Percentiles rank a stretch among this genome's conserved stretches.
Evolutionary conservation across 441 rosid species (phyloP).

Genomic region (Mallotus japonicus): DNA sequence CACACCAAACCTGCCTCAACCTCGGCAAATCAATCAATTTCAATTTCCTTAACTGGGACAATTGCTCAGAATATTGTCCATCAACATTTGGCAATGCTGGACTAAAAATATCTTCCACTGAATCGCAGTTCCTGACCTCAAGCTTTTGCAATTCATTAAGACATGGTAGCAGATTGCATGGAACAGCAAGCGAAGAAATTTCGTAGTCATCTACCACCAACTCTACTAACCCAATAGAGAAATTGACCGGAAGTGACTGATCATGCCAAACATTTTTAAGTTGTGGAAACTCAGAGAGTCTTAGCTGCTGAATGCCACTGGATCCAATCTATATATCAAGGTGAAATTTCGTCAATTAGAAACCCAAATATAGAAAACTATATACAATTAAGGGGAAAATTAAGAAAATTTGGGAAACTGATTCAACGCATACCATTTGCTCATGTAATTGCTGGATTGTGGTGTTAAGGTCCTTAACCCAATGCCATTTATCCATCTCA

Average conservation of each 20-base stretch:
- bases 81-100: too few species aligned
- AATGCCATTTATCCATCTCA: not conserved
- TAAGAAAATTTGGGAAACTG: too few species aligned
- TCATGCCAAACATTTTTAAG: slow-evolving; percentile 10
- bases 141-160: slow-evolving; percentile 9
- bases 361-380: too few species aligned
- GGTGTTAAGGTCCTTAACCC: slow-evolving; percentile 6
- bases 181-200: not conserved
- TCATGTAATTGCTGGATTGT: not conserved
- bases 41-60: too few species aligned
- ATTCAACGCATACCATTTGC: not conserved
- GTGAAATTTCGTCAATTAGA: too few species aligned
- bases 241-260: slow-evolving; percentile 1
- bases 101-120: too few species aligned
- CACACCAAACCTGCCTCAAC: too few species aligned
- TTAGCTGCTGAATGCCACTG: not conserved
- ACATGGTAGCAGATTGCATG: not conserved
- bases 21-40: too few species aligned
- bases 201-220: slow-evolving; percentile 16
- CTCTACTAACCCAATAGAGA: not conserved
- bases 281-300: slow-evolving; percentile 14
- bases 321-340: slow-evolving; percentile 15
- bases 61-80: too few species aligned
- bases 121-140: slow-evolving; percentile 8
- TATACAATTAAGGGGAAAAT: too few species aligned